These are phyloP conservation scores for Nemania sp. DNA, from an alignment of 2,329 filamentous ascomycete species.

Conservation along the genomic window DNA sequence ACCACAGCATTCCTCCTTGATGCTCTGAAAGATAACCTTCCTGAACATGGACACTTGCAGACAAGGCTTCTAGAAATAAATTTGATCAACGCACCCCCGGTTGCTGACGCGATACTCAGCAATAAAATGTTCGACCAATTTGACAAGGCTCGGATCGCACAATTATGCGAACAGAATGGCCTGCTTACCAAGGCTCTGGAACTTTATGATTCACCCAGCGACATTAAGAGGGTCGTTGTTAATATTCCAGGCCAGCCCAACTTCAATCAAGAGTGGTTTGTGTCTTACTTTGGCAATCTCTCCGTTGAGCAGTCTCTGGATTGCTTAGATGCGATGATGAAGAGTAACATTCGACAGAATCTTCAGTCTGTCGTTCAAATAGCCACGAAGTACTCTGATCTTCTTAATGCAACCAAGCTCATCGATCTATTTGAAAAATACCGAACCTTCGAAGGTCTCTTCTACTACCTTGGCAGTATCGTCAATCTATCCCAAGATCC, in stretches of 20 bases:
- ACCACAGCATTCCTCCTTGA: constrained; percentile 98
- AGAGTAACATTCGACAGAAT: constrained; percentile 95
- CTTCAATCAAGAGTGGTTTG: constrained; percentile 88
- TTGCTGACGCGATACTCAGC: constrained; percentile 94
- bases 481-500: constrained; percentile 95
- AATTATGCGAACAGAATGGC: constrained; percentile 90
- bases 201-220: constrained; percentile 87
- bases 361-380: constrained; percentile 92
- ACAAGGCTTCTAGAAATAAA: constrained; percentile 98
- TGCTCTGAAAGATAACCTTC: constrained; percentile 90
- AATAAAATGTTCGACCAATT: constrained; percentile 99
- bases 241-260: constrained; percentile 82
- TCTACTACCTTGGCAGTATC: constrained; percentile 97
- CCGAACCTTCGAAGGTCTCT: constrained; percentile 93
- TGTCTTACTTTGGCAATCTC: constrained; percentile 89
- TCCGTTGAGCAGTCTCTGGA: constrained; percentile 95
- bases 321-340: constrained; percentile 94
- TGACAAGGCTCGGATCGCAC: constrained; percentile 85
- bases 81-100: constrained; percentile 91
- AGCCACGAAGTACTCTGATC: constrained; percentile 96
- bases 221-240: constrained; percentile 86
- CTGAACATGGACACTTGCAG: constrained; percentile 90
- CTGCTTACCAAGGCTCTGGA: constrained; percentile 86
- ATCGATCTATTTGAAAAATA: constrained; percentile 98
- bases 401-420: constrained; percentile 82